phyloP scores from a whole-genome alignment of 2,329 filamentous ascomycete genomes.

The Calonectria ilicicola region DNA sequence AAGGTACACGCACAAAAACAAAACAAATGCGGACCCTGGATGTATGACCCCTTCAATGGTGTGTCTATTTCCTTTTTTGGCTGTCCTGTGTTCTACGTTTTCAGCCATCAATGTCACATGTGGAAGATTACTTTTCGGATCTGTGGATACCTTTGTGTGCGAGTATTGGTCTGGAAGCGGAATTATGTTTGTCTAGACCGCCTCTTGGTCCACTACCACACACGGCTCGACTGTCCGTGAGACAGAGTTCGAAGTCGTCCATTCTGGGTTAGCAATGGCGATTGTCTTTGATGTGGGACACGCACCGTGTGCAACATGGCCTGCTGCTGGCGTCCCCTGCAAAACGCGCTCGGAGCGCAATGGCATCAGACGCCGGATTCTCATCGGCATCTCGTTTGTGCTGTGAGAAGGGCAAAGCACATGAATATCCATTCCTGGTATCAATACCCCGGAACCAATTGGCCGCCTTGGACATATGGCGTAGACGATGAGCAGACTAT shows the following conservation, averaged over 20 bases:
- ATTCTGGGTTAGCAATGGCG: not conserved
- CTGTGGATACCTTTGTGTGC: not conserved
- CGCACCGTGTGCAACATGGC: not conserved
- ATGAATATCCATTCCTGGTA: not conserved
- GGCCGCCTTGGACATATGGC: not conserved
- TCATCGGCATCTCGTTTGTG: not conserved
- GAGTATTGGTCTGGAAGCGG: not conserved
- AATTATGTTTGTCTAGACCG: not conserved
- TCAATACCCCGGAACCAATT: not conserved
- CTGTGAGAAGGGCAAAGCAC: not conserved
- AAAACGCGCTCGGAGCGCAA: not conserved
- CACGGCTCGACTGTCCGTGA: not conserved
- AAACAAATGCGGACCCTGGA: not conserved
- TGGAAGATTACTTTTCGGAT: not conserved
- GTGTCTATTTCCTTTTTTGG: not conserved
- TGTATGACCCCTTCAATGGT: not conserved
- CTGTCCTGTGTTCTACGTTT: not conserved
- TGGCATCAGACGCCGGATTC: not conserved
- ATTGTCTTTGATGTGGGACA: not conserved
- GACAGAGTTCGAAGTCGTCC: not conserved
- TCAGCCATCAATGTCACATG: not conserved
- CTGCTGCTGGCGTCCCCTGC: not conserved
- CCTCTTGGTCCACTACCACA: not conserved
- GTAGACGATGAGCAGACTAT: not conserved
- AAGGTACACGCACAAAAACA: not conserved